phyloP scores from a whole-genome alignment of 148 eudicot genomes.

The Cornus kousa region DNA sequence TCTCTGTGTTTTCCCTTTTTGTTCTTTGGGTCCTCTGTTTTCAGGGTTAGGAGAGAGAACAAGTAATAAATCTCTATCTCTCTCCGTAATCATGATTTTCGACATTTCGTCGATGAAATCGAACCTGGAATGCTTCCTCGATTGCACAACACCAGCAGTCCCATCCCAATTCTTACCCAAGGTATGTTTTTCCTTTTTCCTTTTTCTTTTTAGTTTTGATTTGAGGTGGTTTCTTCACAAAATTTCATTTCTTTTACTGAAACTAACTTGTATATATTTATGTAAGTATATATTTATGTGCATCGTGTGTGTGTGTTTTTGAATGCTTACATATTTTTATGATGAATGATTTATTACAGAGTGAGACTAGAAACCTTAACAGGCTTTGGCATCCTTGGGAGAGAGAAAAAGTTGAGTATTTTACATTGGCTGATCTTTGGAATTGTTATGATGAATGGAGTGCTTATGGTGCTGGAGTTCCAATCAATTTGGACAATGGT shows the following conservation, averaged over 20 bases:
- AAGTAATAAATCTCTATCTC: slow-evolving; percentile 9
- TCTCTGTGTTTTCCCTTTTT: slow-evolving; percentile 13
- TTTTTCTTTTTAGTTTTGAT: background rate
- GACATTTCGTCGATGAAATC: slow-evolving; percentile 60
- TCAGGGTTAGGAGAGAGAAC: slow-evolving; percentile 34
- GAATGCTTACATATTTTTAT: background rate
- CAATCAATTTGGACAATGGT: slow-evolving; percentile 38
- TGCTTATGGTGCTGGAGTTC: slow-evolving; percentile 95
- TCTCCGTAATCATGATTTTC: slow-evolving; percentile 34
- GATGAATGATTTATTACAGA: slow-evolving; percentile 28
- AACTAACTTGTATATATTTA: background rate
- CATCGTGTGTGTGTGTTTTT: background rate
- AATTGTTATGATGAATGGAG: slow-evolving; percentile 90
- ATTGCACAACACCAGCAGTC: slow-evolving; percentile 74
- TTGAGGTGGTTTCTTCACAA: background rate
- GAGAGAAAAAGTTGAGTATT: slow-evolving; percentile 73
- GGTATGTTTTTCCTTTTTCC: slow-evolving; percentile 30
- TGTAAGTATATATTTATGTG: background rate
- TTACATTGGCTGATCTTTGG: slow-evolving; percentile 81
- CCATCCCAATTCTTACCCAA: slow-evolving; percentile 68
- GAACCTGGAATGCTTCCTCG: slow-evolving; percentile 69
- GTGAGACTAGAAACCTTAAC: slow-evolving; percentile 72
- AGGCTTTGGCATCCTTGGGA: slow-evolving; percentile 95
- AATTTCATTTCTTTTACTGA: background rate
- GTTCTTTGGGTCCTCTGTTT: slow-evolving; percentile 14